Percentiles rank a stretch among this genome's conserved stretches.
These are phyloP conservation scores for Puccinellia tenuiflora DNA, from an alignment of 176 grass and related monocot genomes.

Conservation along the genomic window DNA sequence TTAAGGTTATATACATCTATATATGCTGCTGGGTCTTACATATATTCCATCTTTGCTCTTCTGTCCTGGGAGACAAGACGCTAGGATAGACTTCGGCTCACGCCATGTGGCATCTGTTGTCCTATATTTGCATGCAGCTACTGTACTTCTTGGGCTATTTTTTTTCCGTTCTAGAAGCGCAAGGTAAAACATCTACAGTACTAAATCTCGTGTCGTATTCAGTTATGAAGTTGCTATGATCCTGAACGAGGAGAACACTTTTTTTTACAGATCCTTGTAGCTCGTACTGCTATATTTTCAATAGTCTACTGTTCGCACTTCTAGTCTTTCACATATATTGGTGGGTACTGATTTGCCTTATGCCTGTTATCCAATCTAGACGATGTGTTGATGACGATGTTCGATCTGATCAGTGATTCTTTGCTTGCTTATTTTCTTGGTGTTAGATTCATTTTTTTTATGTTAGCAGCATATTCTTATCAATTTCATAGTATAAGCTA, in stretches of 20 bases:
- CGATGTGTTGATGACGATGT: slow-evolving; percentile 65
- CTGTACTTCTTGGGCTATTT: no score
- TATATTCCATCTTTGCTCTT: slow-evolving; percentile 85
- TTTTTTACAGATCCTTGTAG: slow-evolving; percentile 46
- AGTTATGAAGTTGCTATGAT: slow-evolving; percentile 51
- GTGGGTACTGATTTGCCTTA: neutral
- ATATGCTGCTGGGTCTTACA: slow-evolving; percentile 89
- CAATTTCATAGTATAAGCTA: neutral
- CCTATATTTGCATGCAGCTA: no score
- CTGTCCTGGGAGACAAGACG: slow-evolving; percentile 89
- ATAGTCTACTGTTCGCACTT: slow-evolving; percentile 69
- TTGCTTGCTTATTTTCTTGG: neutral
- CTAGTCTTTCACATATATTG: slow-evolving; percentile 77
- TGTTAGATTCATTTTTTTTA: neutral
- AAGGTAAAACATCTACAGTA: no score
- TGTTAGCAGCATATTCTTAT: neutral
- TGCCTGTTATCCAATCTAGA: slow-evolving; percentile 63
- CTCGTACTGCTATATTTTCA: slow-evolving; percentile 86
- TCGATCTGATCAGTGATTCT: slow-evolving; percentile 58
- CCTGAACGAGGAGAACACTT: slow-evolving; percentile 58
- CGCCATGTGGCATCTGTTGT: no score
- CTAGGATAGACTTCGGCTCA: no score
- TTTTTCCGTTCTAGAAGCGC: no score
- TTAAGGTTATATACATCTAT: slow-evolving; percentile 83
- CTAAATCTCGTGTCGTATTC: no score